Evolutionary conservation across 1,284 basidiomycete genomes (phyloP).

Genomic region (Stygiomarasmius scandens): DNA sequence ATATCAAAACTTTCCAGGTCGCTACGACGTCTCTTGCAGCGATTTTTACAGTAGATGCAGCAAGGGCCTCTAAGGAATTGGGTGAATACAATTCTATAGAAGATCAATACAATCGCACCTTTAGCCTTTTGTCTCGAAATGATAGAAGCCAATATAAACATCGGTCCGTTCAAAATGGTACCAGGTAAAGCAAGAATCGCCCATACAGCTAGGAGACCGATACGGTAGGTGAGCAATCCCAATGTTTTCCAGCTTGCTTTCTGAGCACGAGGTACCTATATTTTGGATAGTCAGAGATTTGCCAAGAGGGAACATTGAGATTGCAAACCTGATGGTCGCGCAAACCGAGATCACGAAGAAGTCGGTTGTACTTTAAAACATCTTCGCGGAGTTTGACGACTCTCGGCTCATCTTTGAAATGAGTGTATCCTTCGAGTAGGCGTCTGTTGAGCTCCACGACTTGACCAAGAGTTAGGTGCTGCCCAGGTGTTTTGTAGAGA

Average conservation of each 20-base stretch:
- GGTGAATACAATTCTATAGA: slow-evolving; percentile 9
- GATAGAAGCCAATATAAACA: slow-evolving; percentile 91
- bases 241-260: slow-evolving; percentile 88
- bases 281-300: slow-evolving; percentile 4
- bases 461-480: slow-evolving; percentile 92
- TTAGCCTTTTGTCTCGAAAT: slow-evolving; percentile 92
- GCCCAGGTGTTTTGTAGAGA: slow-evolving; percentile 93
- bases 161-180: slow-evolving; percentile 92
- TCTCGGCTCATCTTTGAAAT: slow-evolving; percentile 93
- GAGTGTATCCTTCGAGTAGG: slow-evolving; percentile 90
- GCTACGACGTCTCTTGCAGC: slow-evolving; percentile 95
- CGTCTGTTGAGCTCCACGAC: slow-evolving; percentile 97
- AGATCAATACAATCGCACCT: slow-evolving; percentile 48
- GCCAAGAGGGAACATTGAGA: too few relatives aligned
- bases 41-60: slow-evolving; percentile 95
- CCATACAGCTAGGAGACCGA: slow-evolving; percentile 85
- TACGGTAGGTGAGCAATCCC: slow-evolving; percentile 84
- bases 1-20: slow-evolving; percentile 98
- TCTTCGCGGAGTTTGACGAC: slow-evolving; percentile 83
- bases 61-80: slow-evolving; percentile 80
- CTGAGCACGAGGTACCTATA: slow-evolving; percentile 78
- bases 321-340: slow-evolving; percentile 98
- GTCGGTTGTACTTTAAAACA: slow-evolving; percentile 93
- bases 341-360: slow-evolving; percentile 90
- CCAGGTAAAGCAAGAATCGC: slow-evolving; percentile 89